phyloP scores from a whole-genome alignment of 2,329 filamentous ascomycete genomes.

The Hymenoscyphus scutula region DNA sequence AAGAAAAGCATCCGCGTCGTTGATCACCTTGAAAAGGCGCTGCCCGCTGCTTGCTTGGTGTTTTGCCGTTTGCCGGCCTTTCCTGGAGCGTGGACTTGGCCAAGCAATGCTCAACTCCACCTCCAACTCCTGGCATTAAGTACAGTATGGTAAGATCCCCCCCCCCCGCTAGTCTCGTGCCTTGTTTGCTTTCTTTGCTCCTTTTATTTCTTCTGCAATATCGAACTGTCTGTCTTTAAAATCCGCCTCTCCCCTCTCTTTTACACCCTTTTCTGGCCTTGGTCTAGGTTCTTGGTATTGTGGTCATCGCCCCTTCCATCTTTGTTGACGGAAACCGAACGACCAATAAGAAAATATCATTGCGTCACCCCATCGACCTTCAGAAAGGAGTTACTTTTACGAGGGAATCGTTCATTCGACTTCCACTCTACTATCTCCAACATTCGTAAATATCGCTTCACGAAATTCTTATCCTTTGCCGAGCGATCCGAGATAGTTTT shows the following conservation, averaged over 20 bases:
- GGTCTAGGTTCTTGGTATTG: neutral
- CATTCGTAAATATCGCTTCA: neutral
- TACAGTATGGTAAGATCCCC: neutral
- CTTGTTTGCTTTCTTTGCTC: neutral
- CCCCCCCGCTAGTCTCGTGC: neutral
- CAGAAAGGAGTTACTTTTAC: neutral
- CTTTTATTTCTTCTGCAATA: neutral
- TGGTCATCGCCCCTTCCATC: neutral
- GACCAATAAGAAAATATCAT: neutral
- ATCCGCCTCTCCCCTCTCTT: neutral
- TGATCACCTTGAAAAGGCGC: neutral
- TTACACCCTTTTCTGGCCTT: neutral
- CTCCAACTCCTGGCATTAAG: neutral
- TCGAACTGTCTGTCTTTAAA: neutral
- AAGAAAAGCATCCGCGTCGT: neutral
- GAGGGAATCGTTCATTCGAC: conserved; percentile 1
- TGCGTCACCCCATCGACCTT: neutral
- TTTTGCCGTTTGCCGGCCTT: neutral
- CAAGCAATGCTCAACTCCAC: neutral
- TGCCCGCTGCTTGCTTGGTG: neutral
- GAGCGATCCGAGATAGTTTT: neutral
- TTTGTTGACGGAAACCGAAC: conserved; percentile 2
- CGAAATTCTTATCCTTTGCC: neutral
- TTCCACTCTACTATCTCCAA: neutral
- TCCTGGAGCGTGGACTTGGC: neutral